Conservation (phyloP, 2,329 filamentous ascomycete species). For the Fusarium continuum region DNA sequence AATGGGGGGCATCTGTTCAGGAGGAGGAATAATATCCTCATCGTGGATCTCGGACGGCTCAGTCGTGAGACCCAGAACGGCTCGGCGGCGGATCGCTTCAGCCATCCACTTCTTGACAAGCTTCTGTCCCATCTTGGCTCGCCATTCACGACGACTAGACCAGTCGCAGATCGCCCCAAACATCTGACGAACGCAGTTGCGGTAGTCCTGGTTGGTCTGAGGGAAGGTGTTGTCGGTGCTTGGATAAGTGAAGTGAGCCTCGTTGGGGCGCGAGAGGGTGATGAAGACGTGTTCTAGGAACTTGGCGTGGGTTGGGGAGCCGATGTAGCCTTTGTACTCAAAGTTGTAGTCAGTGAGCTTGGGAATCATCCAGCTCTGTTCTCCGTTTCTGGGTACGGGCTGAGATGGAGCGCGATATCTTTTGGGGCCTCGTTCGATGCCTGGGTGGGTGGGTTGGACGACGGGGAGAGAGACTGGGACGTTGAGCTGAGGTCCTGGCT, state of each 20-base stretch:
- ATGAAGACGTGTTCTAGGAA: neutral
- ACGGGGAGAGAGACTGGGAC: neutral
- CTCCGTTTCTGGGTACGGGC: neutral
- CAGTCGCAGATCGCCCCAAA: slow-evolving; percentile 39
- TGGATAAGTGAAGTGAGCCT: neutral
- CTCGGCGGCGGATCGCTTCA: neutral
- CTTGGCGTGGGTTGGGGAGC: neutral
- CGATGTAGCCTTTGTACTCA: slow-evolving; percentile 21
- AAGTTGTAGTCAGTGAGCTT: slow-evolving; percentile 2
- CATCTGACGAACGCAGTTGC: slow-evolving; percentile 8
- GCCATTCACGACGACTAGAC: slow-evolving; percentile 28
- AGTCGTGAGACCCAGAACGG: neutral
- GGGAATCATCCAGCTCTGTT: neutral
- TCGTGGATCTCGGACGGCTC: slow-evolving; percentile 14
- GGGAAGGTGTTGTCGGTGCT: slow-evolving; percentile 25
- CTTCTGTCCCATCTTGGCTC: slow-evolving; percentile 29
- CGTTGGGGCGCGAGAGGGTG: neutral
- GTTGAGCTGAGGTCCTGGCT: neutral
- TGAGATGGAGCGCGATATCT: neutral
- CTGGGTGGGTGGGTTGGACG: neutral
- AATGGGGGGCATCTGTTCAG: slow-evolving; percentile 15
- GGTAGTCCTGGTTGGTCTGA: neutral
- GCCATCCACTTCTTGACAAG: slow-evolving; percentile 16
- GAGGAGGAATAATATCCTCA: slow-evolving; percentile 23
- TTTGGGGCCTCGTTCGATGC: neutral